Percentiles rank a stretch among this genome's conserved stretches.
phyloP scores from a whole-genome alignment of 2,329 filamentous ascomycete species.

The Aureobasidium vineae region DNA sequence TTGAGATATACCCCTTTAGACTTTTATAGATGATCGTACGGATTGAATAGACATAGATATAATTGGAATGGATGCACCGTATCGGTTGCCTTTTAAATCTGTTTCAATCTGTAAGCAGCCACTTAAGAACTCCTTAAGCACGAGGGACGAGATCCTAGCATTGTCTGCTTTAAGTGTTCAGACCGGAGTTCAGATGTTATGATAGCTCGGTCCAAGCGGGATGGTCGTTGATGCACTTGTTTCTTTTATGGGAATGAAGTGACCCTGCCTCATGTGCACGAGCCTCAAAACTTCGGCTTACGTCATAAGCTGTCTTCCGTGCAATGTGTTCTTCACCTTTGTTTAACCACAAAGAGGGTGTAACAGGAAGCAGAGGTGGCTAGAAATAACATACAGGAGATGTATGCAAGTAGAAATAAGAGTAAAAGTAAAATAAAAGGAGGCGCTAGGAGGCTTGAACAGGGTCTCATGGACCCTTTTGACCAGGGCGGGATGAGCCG shows the following conservation, averaged over 20 bases:
- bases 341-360: not conserved
- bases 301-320: not conserved
- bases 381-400: too few relatives aligned
- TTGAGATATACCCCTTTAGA: not conserved
- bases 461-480: not conserved
- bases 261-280: not conserved
- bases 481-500: not conserved
- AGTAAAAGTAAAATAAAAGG: not conserved
- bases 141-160: too few relatives aligned
- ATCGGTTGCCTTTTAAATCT: not conserved
- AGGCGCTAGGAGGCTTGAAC: not conserved
- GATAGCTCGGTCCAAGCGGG: too few relatives aligned
- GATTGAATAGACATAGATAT: not conserved
- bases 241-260: not conserved
- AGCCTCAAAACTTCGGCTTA: not conserved
- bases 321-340: not conserved
- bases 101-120: too few relatives aligned
- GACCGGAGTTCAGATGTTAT: too few relatives aligned
- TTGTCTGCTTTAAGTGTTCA: too few relatives aligned
- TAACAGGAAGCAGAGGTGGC: not conserved
- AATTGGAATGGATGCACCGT: not conserved
- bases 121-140: too few relatives aligned
- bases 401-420: not conserved
- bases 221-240: not conserved
- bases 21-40: not conserved